Evolutionary conservation across 2,329 filamentous ascomycete species (phyloP), one percentile per base, ranked within the genome.

Genomic region (Stachybotrys echinatus): DNA sequence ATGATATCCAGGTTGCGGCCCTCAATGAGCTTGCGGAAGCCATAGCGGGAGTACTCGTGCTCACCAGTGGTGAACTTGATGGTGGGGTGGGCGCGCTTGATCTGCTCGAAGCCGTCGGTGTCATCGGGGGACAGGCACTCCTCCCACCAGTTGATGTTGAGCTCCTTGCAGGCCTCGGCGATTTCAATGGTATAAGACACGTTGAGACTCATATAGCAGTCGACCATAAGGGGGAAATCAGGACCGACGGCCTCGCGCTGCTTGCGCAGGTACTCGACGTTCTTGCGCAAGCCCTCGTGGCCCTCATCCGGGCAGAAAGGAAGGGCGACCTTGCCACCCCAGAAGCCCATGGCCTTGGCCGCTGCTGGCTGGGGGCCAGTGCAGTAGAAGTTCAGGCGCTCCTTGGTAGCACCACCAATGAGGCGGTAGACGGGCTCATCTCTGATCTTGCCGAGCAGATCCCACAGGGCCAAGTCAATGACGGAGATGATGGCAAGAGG

Each of bases 141-240:
- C 74, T 96, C 92, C 90, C 90, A 96, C 92, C 92, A 96, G 74
- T 96, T 91, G 66, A 96, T 92, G 68, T 92, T 81, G 57, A 96
- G 80, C 58, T 91, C 84, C 59, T 89, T 81, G 65, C 87, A 90
- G 47, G 85, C 87, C 71, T 92, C 88, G 53, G 88, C 92, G 21
- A 96, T 78, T 69, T 96, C 87, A 58, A 96, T 95, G 4, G 89
- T 95, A 73, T 96, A 96, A 1, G 88, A 75, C 22, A 96, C 92
- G 61, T 92, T 96, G 62, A 96, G 75, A 58, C 88, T 92, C 92
- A 96, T 96, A 73, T 95, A 96, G 77, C 92, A 96, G 73, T 96
- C 92, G 5, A 96, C 92, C 77, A 95, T 92, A 57, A 96, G 79
- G 43, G 92, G 92, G 66, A 94, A 96, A 67, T 96, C 88, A 0